Base-by-base conservation (phyloP, 2,329 filamentous ascomycete genomes). In the Penicillium palitans region DNA sequence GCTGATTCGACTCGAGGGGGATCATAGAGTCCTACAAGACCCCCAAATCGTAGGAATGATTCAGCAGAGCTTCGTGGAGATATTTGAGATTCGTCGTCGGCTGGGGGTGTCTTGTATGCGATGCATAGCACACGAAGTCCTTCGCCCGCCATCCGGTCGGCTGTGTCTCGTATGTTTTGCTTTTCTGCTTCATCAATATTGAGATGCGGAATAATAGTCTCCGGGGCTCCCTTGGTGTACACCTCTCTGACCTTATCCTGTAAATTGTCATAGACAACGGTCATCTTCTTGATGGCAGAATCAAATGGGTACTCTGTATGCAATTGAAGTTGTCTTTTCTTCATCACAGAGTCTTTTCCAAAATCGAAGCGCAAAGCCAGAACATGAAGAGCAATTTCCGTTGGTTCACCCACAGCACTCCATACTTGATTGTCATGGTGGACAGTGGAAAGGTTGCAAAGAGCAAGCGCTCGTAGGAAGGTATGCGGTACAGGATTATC, bases 301-400 rank as follows among this genome's bases (percentile, higher is more conserved):
- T 88, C 85, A 67, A 88, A 88, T 0, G 86, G 84, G 58, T 85
- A 87, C 64, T 88, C 86, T 0, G 81, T 80, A n/a, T 63, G 58
- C 9, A 70, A 62, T 6, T 61, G n/a, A 6, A 72, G 46, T 12
- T 59, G 53, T 1, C 57, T 51, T 13, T 47, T 47, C 2, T 53
- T 45, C n/a, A 86, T 66, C 4, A 81, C 71, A 3, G 70, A 65
- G n/a, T 72, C 76, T 59, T 80, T 81, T 21, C 78, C 78, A 57
- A 77, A 80, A 17, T 80, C 72, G 64, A 89, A 88, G 24, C 86
- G 82, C 66, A 83, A 79, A 2, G 85, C 83, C 64, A 89, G 86
- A 7, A 89, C 85, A 58, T 88, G 84, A 3, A 89, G 81, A 6
- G 86, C 86, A 58, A 88, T 86, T 65, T 89, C 87, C 3, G 87